A percentile compares a stretch with the other conserved stretches of the same genome.
Evolutionary conservation across 1,284 basidiomycete genomes (phyloP).

Genomic region (Schizophyllum amplum): DNA sequence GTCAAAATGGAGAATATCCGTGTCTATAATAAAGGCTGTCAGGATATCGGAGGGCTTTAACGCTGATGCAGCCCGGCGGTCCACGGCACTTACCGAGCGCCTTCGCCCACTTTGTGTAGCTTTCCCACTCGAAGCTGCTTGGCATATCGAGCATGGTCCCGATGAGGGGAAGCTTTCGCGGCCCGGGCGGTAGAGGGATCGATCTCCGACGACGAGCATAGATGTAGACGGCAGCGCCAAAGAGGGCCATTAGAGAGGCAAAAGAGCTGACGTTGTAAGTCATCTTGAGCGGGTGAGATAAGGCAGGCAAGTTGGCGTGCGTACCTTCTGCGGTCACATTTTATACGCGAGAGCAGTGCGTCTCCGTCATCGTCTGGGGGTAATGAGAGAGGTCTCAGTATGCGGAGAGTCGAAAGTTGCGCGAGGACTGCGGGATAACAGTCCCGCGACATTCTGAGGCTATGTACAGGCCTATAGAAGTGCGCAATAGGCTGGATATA

Average conservation of each 20-base stretch:
- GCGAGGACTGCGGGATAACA: too few relatives aligned
- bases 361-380: too few relatives aligned
- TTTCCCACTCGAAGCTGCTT: conserved; percentile 2
- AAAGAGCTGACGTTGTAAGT: background rate
- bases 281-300: too few relatives aligned
- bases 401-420: too few relatives aligned
- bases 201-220: background rate
- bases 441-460: too few relatives aligned
- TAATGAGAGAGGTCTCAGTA: too few relatives aligned
- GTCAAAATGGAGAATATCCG: background rate
- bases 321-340: too few relatives aligned
- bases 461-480: too few relatives aligned
- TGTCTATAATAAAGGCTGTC: background rate
- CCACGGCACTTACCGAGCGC: background rate
- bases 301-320: too few relatives aligned
- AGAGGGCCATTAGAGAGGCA: background rate
- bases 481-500: too few relatives aligned
- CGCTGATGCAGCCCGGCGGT: too few relatives aligned
- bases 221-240: background rate
- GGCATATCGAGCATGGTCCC: conserved; percentile 7
- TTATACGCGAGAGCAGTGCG: too few relatives aligned
- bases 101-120: conserved; percentile 3
- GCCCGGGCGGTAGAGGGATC: conserved; percentile 7
- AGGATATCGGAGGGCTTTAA: background rate
- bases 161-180: conserved; percentile 3